Percentiles rank a stretch among this genome's conserved stretches.
phyloP scores from a whole-genome alignment of 169 alveolate species.

The Plasmodium billcollinsi region DNA sequence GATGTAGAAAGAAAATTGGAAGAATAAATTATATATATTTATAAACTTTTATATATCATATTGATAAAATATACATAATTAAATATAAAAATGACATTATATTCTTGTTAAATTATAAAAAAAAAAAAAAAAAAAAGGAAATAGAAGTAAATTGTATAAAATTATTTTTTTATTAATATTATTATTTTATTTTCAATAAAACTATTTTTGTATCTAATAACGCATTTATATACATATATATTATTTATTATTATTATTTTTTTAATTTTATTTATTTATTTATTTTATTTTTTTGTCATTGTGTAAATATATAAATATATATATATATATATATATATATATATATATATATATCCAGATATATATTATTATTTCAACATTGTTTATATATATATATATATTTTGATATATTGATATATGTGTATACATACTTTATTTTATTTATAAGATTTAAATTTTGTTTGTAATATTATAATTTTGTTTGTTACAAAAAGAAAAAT shows the following conservation, averaged over 20 bases:
- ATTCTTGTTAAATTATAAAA: background rate
- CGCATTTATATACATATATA: background rate
- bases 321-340: background rate
- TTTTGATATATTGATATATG: slow-evolving; percentile 13
- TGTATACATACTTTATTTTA: background rate
- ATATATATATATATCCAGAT: background rate
- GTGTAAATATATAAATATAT: background rate
- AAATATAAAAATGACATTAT: too few relatives aligned
- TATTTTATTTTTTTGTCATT: background rate
- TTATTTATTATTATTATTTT: background rate
- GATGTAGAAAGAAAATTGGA: too few relatives aligned
- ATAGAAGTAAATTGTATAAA: background rate
- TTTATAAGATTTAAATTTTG: background rate
- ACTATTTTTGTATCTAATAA: background rate
- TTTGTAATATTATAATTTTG: too few relatives aligned
- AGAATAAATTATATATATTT: too few relatives aligned
- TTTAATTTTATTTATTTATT: background rate
- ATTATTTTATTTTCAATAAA: too few relatives aligned
- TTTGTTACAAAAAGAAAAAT: too few relatives aligned
- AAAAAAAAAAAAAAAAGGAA: background rate
- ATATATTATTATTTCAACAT: background rate
- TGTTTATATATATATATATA: background rate
- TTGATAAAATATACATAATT: too few relatives aligned
- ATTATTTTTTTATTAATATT: background rate
- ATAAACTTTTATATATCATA: too few relatives aligned